These are phyloP conservation scores for Nemania sp. DNA, from an alignment of 2,329 filamentous ascomycete genomes.

Conservation along the genomic window DNA sequence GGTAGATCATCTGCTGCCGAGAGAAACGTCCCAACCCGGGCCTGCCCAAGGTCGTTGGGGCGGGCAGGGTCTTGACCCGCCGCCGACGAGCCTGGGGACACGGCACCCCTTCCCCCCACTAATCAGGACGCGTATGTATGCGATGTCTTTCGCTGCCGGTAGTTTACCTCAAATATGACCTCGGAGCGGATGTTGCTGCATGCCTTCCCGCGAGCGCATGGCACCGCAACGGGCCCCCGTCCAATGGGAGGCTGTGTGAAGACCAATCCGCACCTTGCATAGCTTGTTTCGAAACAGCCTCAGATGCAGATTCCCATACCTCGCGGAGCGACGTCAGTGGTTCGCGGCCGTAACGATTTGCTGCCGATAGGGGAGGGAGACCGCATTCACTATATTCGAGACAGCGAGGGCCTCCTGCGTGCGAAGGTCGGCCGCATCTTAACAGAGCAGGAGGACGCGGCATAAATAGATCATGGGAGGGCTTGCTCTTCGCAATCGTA, in stretches of 20 bases:
- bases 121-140: neutral
- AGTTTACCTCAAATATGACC: neutral
- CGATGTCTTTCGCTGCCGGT: neutral
- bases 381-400: conserved; percentile 1
- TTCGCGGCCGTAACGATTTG: neutral
- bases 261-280: conserved; percentile 1
- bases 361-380: neutral
- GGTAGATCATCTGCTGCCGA: conserved; percentile 1
- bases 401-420: neutral
- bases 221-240: neutral
- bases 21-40: conserved; percentile 1
- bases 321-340: neutral
- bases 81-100: neutral
- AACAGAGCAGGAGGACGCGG: neutral
- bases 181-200: conserved; percentile 2
- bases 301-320: conserved; percentile 14
- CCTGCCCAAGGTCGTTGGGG: neutral
- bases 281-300: conserved; percentile 16
- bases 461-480: neutral
- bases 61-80: neutral
- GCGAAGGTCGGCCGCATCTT: conserved; percentile 5
- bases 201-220: neutral
- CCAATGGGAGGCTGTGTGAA: conserved; percentile 8
- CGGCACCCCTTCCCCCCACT: neutral
- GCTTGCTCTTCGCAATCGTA: neutral